A percentile compares a stretch with the other conserved stretches of the same genome.
Conservation (phyloP, 2,329 filamentous ascomycete genomes). For the Juglanconis oblonga region DNA sequence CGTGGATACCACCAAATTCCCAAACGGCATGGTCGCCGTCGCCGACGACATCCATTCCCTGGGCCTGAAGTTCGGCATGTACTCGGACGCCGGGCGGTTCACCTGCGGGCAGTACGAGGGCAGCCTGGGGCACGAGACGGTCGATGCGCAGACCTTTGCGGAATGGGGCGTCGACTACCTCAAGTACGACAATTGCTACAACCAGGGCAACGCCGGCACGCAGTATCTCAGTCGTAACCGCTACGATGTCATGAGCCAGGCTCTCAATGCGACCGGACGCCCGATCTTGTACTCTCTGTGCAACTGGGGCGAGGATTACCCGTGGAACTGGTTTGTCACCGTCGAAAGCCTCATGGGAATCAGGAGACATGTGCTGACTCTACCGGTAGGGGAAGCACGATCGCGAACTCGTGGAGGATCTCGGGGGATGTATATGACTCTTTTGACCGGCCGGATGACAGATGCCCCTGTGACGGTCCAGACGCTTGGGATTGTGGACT, state of each 20-base stretch:
- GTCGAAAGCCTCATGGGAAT: not conserved
- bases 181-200: conserved; percentile 50
- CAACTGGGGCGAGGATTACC: conserved; percentile 32
- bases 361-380: not conserved
- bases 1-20: conserved; percentile 33
- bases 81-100: conserved; percentile 39
- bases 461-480: conserved; percentile 25
- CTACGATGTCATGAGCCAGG: conserved; percentile 32
- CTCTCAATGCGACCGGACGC: conserved; percentile 29
- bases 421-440: conserved; percentile 33
- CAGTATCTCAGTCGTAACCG: conserved; percentile 27
- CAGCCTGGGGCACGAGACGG: conserved; percentile 47
- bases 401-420: conserved; percentile 33
- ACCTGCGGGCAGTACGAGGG: conserved; percentile 52
- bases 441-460: conserved; percentile 31
- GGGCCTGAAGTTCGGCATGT: conserved; percentile 38
- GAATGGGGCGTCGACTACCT: conserved; percentile 52
- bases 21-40: conserved; percentile 33
- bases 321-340: conserved; percentile 23
- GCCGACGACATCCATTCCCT: conserved; percentile 33
- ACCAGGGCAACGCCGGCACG: conserved; percentile 26
- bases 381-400: conserved; percentile 21
- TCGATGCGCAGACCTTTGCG: conserved; percentile 51
- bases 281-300: conserved; percentile 32
- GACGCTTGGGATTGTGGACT: conserved; percentile 10